A percentile compares a stretch with the other conserved stretches of the same genome.
Conservation (phyloP, 2,329 filamentous ascomycete species). For the Neofusicoccum sp. region DNA sequence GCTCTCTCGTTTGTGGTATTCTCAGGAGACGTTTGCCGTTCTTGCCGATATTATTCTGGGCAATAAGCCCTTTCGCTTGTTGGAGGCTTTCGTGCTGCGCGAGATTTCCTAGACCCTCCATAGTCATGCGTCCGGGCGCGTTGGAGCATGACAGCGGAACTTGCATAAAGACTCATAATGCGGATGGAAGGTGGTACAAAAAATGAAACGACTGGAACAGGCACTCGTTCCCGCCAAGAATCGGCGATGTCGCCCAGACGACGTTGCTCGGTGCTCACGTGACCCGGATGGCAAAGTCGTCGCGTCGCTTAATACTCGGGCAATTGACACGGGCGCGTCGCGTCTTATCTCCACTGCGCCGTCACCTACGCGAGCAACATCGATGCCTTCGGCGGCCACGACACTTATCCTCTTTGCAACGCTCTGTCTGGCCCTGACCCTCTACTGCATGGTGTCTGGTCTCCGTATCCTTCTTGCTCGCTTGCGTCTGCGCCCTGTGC, state of each 20-base stretch:
- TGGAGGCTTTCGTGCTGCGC: not conserved
- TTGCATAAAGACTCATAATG: not conserved
- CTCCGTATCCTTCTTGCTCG: conserved; percentile 26
- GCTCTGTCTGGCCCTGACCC: conserved; percentile 26
- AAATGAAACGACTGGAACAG: not conserved
- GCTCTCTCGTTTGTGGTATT: not conserved
- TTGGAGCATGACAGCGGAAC: not conserved
- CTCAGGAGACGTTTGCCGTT: not conserved
- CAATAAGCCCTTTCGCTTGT: not conserved
- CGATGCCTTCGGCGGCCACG: conserved; percentile 12
- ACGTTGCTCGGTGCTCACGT: not conserved
- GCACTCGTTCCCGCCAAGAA: not conserved
- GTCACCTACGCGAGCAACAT: not conserved
- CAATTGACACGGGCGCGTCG: conserved; percentile 1
- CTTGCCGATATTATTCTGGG: not conserved
- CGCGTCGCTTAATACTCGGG: not conserved
- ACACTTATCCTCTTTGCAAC: conserved; percentile 23
- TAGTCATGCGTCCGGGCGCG: not conserved
- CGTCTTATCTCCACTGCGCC: conserved; percentile 7
- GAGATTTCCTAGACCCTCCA: not conserved
- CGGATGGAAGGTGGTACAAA: not conserved
- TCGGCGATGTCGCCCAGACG: not conserved
- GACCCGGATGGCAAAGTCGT: not conserved
- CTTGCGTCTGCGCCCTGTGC: conserved; percentile 32
- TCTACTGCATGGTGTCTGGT: conserved; percentile 39